Conservation (phyloP, 495 filamentous ascomycete species). For the Xylaria longipes region DNA sequence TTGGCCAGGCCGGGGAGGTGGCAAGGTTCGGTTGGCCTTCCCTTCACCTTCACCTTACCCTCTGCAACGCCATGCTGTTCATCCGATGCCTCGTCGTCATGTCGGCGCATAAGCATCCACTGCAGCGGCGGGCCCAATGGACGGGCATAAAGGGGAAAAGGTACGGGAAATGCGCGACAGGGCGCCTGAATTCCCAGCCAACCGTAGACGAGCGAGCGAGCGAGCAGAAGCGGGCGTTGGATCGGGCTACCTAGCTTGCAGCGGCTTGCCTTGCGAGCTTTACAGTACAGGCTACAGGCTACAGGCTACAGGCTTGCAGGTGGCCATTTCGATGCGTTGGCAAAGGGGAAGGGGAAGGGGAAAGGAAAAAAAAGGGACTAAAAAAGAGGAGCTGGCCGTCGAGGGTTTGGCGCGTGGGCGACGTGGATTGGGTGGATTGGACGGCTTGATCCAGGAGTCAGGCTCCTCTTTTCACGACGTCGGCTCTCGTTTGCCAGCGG, state of each 20-base stretch:
- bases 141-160: constrained; percentile 13
- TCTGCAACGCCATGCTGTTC: constrained; percentile 19
- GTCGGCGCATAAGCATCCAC: constrained; percentile 18
- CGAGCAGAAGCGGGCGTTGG: constrained; percentile 8
- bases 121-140: constrained; percentile 22
- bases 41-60: constrained; percentile 28
- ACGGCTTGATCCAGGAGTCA: constrained; percentile 13
- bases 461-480: constrained; percentile 24
- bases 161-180: constrained; percentile 33
- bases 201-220: constrained; percentile 12
- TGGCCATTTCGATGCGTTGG: constrained; percentile 31
- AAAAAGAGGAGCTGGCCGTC: constrained; percentile 30
- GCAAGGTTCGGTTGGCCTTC: constrained; percentile 10
- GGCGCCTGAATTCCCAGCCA: constrained; percentile 32
- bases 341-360: constrained; percentile 20
- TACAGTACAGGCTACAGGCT: too few relatives aligned
- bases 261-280: constrained; percentile 17
- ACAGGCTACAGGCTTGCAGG: constrained; percentile 25
- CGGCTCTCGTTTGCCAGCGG: constrained; percentile 18
- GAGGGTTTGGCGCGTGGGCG: constrained; percentile 34
- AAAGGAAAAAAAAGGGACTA: constrained; percentile 30
- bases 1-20: constrained; percentile 5
- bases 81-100: constrained; percentile 14
- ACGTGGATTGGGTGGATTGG: constrained; percentile 38
- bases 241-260: constrained; percentile 17